Percentiles rank a stretch among this genome's conserved stretches.
Conservation (phyloP, 2,329 filamentous ascomycete species). For the Epichloe gansuensis region DNA sequence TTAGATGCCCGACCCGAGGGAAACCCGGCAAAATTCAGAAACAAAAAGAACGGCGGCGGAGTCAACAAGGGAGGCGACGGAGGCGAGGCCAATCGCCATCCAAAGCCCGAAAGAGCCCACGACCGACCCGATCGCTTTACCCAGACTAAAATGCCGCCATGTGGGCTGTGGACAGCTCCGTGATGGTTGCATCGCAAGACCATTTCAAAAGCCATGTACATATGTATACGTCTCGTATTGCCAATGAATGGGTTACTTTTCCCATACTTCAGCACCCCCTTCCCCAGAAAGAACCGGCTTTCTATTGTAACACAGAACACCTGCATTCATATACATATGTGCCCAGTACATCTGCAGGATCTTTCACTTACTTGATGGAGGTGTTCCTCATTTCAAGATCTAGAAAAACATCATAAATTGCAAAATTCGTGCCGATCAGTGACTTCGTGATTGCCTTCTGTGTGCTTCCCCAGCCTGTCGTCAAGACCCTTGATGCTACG, state of each 20-base stretch:
- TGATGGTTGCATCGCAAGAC: not conserved
- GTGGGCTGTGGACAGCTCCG: not conserved
- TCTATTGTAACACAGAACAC: too few relatives aligned
- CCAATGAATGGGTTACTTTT: too few relatives aligned
- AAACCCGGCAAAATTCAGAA: not conserved
- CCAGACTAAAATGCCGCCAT: not conserved
- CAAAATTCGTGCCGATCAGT: not conserved
- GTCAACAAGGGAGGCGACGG: constrained; percentile 1
- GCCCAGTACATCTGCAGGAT: not conserved
- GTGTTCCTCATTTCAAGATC: not conserved
- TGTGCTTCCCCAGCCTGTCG: not conserved
- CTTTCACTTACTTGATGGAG: not conserved
- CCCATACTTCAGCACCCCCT: too few relatives aligned
- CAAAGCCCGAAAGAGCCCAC: not conserved
- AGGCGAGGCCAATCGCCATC: not conserved
- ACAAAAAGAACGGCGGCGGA: constrained; percentile 3
- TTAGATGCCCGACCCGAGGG: not conserved
- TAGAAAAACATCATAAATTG: too few relatives aligned
- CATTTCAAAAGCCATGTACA: not conserved
- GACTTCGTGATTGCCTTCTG: not conserved
- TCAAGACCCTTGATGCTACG: not conserved
- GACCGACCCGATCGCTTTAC: not conserved
- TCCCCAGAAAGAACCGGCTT: too few relatives aligned
- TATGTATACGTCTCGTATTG: too few relatives aligned
- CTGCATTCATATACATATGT: too few relatives aligned